Percentiles rank a stretch among this genome's conserved stretches.
Evolutionary conservation across 305 asterid species (phyloP).

Genomic region (Ilex paraguariensis): DNA sequence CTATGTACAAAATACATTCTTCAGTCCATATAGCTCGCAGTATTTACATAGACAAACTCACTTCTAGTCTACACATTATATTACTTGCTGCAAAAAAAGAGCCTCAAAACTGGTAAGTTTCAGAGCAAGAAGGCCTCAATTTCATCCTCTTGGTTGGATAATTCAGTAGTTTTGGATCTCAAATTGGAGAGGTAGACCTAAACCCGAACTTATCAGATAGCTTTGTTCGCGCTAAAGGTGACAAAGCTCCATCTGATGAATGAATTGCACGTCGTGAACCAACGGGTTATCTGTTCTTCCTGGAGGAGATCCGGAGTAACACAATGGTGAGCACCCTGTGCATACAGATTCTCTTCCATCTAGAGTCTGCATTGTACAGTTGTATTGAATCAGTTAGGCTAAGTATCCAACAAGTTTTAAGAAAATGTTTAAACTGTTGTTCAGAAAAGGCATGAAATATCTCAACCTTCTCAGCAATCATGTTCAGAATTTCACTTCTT

Average conservation of each 20-base stretch:
- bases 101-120: not conserved
- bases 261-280: slow-evolving; percentile 47
- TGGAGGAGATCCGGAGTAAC: slow-evolving; percentile 47
- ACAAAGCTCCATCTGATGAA: slow-evolving; percentile 13
- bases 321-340: slow-evolving; percentile 15
- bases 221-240: slow-evolving; percentile 17
- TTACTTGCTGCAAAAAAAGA: not conserved
- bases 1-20: no score
- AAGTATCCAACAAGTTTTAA: no score
- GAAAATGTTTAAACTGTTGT: no score
- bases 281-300: slow-evolving; percentile 46
- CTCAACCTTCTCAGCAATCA: slow-evolving; percentile 29
- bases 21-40: not conserved
- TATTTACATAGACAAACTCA: not conserved
- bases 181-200: slow-evolving; percentile 28
- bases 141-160: not conserved
- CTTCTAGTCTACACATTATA: not conserved
- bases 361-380: slow-evolving; percentile 23
- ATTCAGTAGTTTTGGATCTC: slow-evolving; percentile 1
- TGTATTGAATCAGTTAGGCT: not conserved
- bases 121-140: not conserved
- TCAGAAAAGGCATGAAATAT: not conserved
- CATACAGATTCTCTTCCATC: slow-evolving; percentile 25
- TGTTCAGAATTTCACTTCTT: slow-evolving; percentile 31
- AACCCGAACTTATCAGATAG: slow-evolving; percentile 23